Conservation (phyloP, 2,329 filamentous ascomycete genomes). For the Ceratocystis huliohia region DNA sequence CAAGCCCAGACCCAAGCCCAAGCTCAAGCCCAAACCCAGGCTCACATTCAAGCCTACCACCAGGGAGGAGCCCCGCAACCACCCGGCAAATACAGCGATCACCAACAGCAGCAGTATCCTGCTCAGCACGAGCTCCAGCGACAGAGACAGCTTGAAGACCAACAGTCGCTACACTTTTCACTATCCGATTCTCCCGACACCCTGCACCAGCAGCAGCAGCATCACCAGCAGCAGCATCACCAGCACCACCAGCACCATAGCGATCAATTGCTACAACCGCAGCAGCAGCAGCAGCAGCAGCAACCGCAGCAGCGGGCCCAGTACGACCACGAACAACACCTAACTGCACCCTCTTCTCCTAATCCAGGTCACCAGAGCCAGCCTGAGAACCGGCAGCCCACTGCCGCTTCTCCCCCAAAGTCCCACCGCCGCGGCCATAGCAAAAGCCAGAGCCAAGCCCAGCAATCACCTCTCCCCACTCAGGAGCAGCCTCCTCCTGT, state of each 20-base stretch:
- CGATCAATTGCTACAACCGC: constrained; percentile 22
- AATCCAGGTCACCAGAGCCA: not conserved
- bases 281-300: constrained; percentile 21
- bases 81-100: constrained; percentile 9
- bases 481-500: constrained; percentile 9
- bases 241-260: constrained; percentile 22
- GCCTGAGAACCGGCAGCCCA: not conserved
- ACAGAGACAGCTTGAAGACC: constrained; percentile 21
- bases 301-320: constrained; percentile 22
- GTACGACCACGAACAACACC: constrained; percentile 2
- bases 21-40: constrained; percentile 12
- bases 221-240: constrained; percentile 23
- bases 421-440: not conserved
- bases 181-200: constrained; percentile 1
- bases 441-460: not conserved
- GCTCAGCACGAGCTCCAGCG: constrained; percentile 25
- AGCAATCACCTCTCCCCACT: not conserved
- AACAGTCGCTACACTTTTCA: constrained; percentile 22
- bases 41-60: constrained; percentile 9
- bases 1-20: constrained; percentile 14
- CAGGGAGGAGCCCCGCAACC: constrained; percentile 10
- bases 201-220: constrained; percentile 2
- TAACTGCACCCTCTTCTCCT: not conserved
- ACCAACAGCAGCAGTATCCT: constrained; percentile 20
- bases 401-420: not conserved